Evolutionary conservation across 805 yeast genomes (phyloP).

Genomic region (Citeromyces nyonsensis): DNA sequence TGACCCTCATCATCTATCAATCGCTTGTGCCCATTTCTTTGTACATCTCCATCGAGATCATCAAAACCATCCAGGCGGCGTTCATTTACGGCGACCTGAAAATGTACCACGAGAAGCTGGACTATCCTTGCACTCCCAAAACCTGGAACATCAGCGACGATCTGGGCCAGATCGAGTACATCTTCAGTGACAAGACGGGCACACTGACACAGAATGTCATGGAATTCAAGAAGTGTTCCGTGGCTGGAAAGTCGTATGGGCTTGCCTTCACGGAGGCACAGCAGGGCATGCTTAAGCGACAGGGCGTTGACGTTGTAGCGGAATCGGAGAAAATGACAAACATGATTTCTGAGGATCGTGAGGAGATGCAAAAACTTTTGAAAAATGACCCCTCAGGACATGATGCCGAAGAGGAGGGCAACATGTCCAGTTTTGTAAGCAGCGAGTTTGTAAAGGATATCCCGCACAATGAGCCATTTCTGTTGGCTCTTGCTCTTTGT

Average conservation of each 20-base stretch:
- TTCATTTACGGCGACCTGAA: slow-evolving; percentile 57
- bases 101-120: slow-evolving; percentile 55
- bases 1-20: slow-evolving; percentile 60
- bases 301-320: slow-evolving; percentile 42
- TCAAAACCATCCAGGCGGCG: slow-evolving; percentile 62
- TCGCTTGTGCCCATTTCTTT: slow-evolving; percentile 70
- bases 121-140: slow-evolving; percentile 68
- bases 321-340: slow-evolving; percentile 25
- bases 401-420: slow-evolving; percentile 23
- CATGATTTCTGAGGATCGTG: slow-evolving; percentile 24
- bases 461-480: slow-evolving; percentile 35
- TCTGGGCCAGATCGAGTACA: slow-evolving; percentile 70
- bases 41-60: slow-evolving; percentile 65
- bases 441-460: slow-evolving; percentile 42
- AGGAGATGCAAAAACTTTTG: slow-evolving; percentile 30
- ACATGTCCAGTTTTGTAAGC: slow-evolving; percentile 55
- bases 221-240: slow-evolving; percentile 69
- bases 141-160: slow-evolving; percentile 79
- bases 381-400: slow-evolving; percentile 25
- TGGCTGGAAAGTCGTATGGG: slow-evolving; percentile 55
- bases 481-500: slow-evolving; percentile 54
- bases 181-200: slow-evolving; percentile 76
- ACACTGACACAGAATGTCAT: slow-evolving; percentile 71
- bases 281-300: slow-evolving; percentile 53
- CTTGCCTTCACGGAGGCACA: slow-evolving; percentile 67